Base-by-base conservation (phyloP, 805 yeast genomes). In the Zygosaccharomyces bisporus region DNA sequence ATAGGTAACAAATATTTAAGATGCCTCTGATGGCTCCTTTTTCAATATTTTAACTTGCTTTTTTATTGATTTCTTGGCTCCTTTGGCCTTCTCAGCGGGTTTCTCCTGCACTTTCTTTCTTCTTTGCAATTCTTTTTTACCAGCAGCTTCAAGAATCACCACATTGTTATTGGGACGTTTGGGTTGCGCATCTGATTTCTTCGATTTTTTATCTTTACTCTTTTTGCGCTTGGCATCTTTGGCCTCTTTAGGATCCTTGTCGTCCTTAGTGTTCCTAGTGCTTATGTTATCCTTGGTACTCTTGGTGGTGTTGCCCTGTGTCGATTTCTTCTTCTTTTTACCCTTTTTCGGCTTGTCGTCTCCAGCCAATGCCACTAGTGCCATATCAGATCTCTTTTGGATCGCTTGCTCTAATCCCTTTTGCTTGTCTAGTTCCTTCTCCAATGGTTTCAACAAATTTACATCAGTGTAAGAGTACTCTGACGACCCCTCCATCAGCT, bases 101-200 rank as follows among this genome's bases (percentile, higher is more conserved):
- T 37, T 37, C 39, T 49, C 44, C 25, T 52, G 47, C 21, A 54
- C 31, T 32, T 53, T 56, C 33, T 53, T 57, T 34, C 63, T 49
- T 44, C 58, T 56, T 39, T 54, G 58, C 30, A 62, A 34, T 31
- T 60, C 63, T 46, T 51, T 60, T 38, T 54, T 57, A 9, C 65
- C 64, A 13, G 64, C 66, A 10, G 59, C 64, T 32, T 60, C 67
- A 14, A 62, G 44, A 2, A 62, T 60, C 2, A 61, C 65, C 7
- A 57, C 49, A 34, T 60, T 60, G 13, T 58, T 54, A 37, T 57
- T 58, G 16, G 27, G 29, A 9, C 13, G 14, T 3, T 16, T 37
- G 23, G 13, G 32, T 3, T 23, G 8, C 3, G 23, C 12, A 10
- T 37, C 30, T 10, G 32, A 14, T 16, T 37, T 37, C n/a, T 37